Base-by-base conservation (phyloP, 345 rosid genomes). In the Eucalyptus paniculata region DNA sequence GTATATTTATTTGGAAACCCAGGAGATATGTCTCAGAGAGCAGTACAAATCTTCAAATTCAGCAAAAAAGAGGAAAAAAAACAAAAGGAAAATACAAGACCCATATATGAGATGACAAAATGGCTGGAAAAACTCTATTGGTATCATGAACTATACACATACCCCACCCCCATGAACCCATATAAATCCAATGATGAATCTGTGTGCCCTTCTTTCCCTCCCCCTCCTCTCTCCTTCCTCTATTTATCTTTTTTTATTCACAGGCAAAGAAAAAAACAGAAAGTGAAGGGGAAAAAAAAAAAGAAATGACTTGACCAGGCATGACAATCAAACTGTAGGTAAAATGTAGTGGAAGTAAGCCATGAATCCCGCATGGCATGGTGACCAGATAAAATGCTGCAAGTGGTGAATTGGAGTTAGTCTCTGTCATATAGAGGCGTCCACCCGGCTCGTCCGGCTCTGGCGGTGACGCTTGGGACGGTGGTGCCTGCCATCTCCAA, bases 401-500 rank as follows among this genome's bases (percentile, higher is more conserved):
- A 8, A 16, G 16, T 86, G 50, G 67, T 42, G 67, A 87, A 54
- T 37, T 37, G 88, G 2, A 86, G 45, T 53, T 6, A 2, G 6
- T 77, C 23, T 69, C 37, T 88, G 11, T 88, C 89, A 88, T 86
- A 88, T 17, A 17, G 58, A 87, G 28, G 88, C 90, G 0, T n/a
- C 54, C 5, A 51, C 42, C 80, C 51, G 81, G 90, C 92, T 90
- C 9, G 92, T 18, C 50, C 93, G 91, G 92, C 93, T 90, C 88
- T 91, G 88, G 89, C 56, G 93, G 92, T 90, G 95, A 90, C 90
- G 95, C 89, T 93, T 95, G 67, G 94, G 93, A 3, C 87, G 94
- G 80, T 89, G 94, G 91, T 92, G 94, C 4, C 92, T 93, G 58
- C 94, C 90, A 3, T 94, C 93, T 0, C 99, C 99, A 9, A 98